phyloP scores from a whole-genome alignment of 2,329 filamentous ascomycete genomes.

The Beauveria asiatica region DNA sequence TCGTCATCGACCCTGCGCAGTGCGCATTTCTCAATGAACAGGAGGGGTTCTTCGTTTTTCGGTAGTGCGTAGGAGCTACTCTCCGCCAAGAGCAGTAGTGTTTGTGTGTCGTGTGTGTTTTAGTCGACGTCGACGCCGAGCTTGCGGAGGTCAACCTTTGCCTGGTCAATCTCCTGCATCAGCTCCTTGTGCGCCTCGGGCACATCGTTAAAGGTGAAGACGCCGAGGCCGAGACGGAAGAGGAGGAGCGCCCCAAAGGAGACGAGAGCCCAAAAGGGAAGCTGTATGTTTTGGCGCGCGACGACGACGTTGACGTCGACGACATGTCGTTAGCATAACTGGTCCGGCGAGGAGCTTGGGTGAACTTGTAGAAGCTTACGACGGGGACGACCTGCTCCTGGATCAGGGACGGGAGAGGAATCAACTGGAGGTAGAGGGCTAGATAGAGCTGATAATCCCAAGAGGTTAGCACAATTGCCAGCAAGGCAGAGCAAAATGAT shows the following conservation, averaged over 20 bases:
- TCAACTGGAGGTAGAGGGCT: conserved; percentile 71
- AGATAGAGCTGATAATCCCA: conserved; percentile 68
- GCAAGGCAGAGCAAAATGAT: not conserved
- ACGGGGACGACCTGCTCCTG: conserved; percentile 84
- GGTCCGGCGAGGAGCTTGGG: not conserved
- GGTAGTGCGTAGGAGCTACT: not conserved
- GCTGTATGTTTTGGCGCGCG: conserved; percentile 37
- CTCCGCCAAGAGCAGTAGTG: not conserved
- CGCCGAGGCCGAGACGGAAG: conserved; percentile 82
- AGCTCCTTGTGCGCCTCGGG: conserved; percentile 84
- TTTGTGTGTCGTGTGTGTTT: conserved; percentile 14
- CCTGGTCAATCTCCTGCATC: conserved; percentile 72
- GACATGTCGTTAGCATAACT: not conserved
- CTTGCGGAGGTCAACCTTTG: conserved; percentile 62
- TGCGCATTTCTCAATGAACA: not conserved
- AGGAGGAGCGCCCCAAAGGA: conserved; percentile 88
- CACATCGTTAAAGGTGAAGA: conserved; percentile 94
- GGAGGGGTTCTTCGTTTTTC: not conserved
- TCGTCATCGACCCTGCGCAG: not conserved
- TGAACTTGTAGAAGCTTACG: conserved; percentile 44
- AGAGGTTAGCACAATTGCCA: conserved; percentile 13
- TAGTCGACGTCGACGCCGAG: conserved; percentile 74
- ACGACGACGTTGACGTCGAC: not conserved
- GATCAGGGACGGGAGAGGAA: conserved; percentile 68
- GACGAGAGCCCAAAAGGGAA: conserved; percentile 88